Conservation (phyloP, 768 basidiomycete species). For the Tephrocybe sp. region DNA sequence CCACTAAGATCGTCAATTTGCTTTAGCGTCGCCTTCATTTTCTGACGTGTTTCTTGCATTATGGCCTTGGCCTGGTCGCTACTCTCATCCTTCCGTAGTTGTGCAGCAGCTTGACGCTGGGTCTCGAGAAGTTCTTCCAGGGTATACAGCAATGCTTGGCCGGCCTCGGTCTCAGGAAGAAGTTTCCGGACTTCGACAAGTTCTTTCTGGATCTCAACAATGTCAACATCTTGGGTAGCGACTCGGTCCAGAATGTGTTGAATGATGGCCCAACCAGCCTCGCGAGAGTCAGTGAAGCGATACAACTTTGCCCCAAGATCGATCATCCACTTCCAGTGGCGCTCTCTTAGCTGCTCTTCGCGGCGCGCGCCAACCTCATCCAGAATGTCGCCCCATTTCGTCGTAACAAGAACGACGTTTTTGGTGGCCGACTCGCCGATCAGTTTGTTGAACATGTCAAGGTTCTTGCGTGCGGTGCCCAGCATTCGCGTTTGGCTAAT, state of each 20-base stretch:
- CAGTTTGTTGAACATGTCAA: not conserved
- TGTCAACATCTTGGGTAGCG: not conserved
- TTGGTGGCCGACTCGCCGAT: not conserved
- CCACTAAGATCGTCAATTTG: slow-evolving; percentile 15
- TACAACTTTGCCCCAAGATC: not conserved
- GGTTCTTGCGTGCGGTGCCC: not conserved
- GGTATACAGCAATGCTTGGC: slow-evolving; percentile 8
- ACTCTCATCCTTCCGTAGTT: not conserved
- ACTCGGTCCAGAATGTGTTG: slow-evolving; percentile 2
- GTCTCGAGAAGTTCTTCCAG: slow-evolving; percentile 8
- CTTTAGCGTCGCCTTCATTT: slow-evolving; percentile 17
- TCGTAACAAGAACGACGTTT: not conserved
- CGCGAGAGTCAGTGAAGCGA: not conserved
- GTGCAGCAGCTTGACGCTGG: not conserved
- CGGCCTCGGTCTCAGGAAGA: slow-evolving; percentile 20
- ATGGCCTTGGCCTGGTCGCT: slow-evolving; percentile 12
- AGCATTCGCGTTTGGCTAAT: slow-evolving; percentile 4
- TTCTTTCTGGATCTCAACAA: slow-evolving; percentile 21
- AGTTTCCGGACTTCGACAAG: slow-evolving; percentile 17
- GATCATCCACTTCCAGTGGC: slow-evolving; percentile 5
- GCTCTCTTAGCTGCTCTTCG: slow-evolving; percentile 3
- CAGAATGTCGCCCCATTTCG: slow-evolving; percentile 1
- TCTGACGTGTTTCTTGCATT: slow-evolving; percentile 12
- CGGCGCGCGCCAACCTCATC: slow-evolving; percentile 1
- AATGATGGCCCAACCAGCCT: slow-evolving; percentile 1